Evolutionary conservation across 169 alveolate genomes (phyloP).

Genomic region (Plasmodium vinckei): DNA sequence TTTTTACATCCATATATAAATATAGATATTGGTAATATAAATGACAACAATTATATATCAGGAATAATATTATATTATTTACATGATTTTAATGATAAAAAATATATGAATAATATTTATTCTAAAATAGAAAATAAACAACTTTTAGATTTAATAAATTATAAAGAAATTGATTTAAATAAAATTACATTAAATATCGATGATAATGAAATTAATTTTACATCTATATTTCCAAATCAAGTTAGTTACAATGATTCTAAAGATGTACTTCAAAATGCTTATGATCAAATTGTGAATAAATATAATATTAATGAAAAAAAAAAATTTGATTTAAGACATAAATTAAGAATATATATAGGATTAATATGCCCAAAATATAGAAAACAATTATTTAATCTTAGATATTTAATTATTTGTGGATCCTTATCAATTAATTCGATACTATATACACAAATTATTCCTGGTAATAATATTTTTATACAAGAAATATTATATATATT

Average conservation of each 20-base stretch:
- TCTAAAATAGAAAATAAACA: slow-evolving; percentile 51
- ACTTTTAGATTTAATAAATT: slow-evolving; percentile 42
- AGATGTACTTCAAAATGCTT: slow-evolving; percentile 33
- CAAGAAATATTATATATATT: slow-evolving; percentile 58
- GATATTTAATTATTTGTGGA: slow-evolving; percentile 60
- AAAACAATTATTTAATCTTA: slow-evolving; percentile 44
- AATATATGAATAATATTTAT: slow-evolving; percentile 60
- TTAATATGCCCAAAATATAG: slow-evolving; percentile 74
- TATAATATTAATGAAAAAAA: slow-evolving; percentile 31
- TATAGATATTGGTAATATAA: slow-evolving; percentile 51
- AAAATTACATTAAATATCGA: slow-evolving; percentile 24
- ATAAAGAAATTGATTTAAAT: slow-evolving; percentile 29
- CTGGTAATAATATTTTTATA: slow-evolving; percentile 44
- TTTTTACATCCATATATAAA: slow-evolving; percentile 57
- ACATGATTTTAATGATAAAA: slow-evolving; percentile 31
- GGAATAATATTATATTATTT: slow-evolving; percentile 65
- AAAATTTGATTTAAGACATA: slow-evolving; percentile 59
- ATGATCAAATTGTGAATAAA: slow-evolving; percentile 21
- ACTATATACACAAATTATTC: slow-evolving; percentile 46
- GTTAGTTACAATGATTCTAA: slow-evolving; percentile 35
- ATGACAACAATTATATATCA: slow-evolving; percentile 64
- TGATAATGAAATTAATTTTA: slow-evolving; percentile 39
- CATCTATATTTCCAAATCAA: slow-evolving; percentile 54
- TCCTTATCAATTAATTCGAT: slow-evolving; percentile 54
- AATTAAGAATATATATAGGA: slow-evolving; percentile 65